Percentiles rank a stretch among this genome's conserved stretches.
Conservation (phyloP, 176 grass and related monocot species). For the Oryza longistaminata region DNA sequence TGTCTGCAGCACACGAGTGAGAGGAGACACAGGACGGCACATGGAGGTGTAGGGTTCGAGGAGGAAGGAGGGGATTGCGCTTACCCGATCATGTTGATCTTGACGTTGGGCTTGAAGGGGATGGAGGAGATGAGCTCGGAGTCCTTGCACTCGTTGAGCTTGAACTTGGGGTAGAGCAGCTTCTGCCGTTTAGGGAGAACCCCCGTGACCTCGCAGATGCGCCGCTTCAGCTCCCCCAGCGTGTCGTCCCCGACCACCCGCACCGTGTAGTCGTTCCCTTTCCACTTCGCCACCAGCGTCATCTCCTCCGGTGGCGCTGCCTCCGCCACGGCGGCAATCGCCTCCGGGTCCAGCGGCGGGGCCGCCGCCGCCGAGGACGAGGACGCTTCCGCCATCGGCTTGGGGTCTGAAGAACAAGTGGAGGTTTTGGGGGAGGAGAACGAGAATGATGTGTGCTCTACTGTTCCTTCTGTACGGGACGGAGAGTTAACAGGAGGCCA, state of each 20-base stretch:
- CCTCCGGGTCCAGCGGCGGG: constrained; percentile 14
- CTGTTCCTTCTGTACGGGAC: no score
- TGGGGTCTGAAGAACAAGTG: background rate
- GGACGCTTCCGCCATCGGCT: constrained; percentile 44
- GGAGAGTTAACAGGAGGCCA: no score
- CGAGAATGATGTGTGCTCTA: background rate
- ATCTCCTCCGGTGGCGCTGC: constrained; percentile 69
- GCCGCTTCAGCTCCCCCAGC: constrained; percentile 84
- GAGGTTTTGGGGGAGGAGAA: background rate
- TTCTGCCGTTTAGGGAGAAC: constrained; percentile 94
- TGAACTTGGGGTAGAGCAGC: constrained; percentile 85
- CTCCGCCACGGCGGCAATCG: constrained; percentile 38
- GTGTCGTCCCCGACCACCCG: constrained; percentile 84
- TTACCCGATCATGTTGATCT: constrained; percentile 94
- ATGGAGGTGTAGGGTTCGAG: background rate
- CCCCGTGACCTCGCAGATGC: constrained; percentile 86
- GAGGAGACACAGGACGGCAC: background rate
- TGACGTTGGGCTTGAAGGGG: constrained; percentile 70
- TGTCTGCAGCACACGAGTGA: background rate
- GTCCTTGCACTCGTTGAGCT: constrained; percentile 60
- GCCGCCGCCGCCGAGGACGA: constrained; percentile 35
- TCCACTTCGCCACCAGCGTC: constrained; percentile 78
- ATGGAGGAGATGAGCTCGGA: constrained; percentile 75
- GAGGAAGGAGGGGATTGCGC: background rate
- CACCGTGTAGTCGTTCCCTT: constrained; percentile 77